Evolutionary conservation across 2,329 filamentous ascomycete species (phyloP).

Genomic region (Coniella vitis): DNA sequence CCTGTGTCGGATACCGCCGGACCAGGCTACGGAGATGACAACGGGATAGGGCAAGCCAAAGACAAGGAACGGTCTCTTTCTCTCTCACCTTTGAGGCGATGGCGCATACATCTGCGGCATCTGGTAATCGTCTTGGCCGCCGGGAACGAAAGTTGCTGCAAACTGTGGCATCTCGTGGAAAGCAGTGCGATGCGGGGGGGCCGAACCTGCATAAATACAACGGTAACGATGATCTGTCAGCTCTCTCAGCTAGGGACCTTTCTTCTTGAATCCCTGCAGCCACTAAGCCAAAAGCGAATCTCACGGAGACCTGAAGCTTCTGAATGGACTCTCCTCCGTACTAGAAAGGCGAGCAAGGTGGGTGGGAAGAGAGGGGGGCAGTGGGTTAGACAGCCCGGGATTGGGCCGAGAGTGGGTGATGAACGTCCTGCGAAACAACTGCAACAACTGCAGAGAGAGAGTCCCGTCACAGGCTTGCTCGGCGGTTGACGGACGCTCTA

Average conservation of each 20-base stretch:
- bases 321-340: background rate
- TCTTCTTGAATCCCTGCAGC: conserved; percentile 12
- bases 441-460: background rate
- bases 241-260: conserved; percentile 10
- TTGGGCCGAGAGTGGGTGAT: conserved; percentile 9
- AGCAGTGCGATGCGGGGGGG: conserved; percentile 26
- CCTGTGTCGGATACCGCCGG: conserved; percentile 9
- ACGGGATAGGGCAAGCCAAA: conserved; percentile 1
- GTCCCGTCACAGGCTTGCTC: background rate
- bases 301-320: conserved; percentile 15
- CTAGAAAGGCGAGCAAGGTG: background rate
- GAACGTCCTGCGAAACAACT: conserved; percentile 11
- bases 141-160: conserved; percentile 52
- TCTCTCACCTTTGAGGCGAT: conserved; percentile 50
- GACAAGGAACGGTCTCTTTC: no score
- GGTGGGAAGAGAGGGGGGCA: background rate
- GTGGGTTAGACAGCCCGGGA: conserved; percentile 2
- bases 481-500: background rate
- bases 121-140: conserved; percentile 53
- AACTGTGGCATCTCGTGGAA: conserved; percentile 38
- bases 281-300: conserved; percentile 13
- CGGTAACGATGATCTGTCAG: conserved; percentile 21
- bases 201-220: conserved; percentile 26
- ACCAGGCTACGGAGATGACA: conserved; percentile 10
- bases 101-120: conserved; percentile 55